Conservation (phyloP, 208 protist genomes). For the Acanthamoeba polyphaga region DNA sequence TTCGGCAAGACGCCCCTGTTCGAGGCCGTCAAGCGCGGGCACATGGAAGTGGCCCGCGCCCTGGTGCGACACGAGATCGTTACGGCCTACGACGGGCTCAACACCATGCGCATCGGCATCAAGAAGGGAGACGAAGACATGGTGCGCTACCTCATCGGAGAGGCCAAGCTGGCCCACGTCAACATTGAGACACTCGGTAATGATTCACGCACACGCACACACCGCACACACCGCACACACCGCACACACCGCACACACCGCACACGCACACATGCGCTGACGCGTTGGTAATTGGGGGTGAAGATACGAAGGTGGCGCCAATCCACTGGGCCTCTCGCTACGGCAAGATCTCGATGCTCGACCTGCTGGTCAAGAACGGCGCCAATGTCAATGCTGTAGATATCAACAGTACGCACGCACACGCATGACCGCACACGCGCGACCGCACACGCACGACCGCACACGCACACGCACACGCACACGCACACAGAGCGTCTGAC, state of each 20-base stretch:
- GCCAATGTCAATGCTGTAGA: slow-evolving; percentile 20
- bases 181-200: slow-evolving; percentile 14
- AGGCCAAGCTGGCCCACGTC: slow-evolving; percentile 21
- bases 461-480: no score
- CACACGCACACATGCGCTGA: neutral
- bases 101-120: slow-evolving; percentile 45
- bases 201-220: neutral
- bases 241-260: no score
- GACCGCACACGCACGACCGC: no score
- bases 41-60: slow-evolving; percentile 1
- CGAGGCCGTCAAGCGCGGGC: neutral
- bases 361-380: slow-evolving; percentile 18
- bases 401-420: neutral
- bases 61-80: slow-evolving; percentile 34
- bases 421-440: no score
- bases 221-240: no score
- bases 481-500: no score
- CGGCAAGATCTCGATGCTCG: neutral
- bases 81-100: slow-evolving; percentile 24
- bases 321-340: slow-evolving; percentile 36
- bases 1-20: slow-evolving; percentile 23
- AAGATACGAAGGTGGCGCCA: slow-evolving; percentile 30
- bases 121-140: slow-evolving; percentile 16
- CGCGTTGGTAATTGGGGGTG: neutral
- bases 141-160: slow-evolving; percentile 48